Evolutionary conservation across 2,329 filamentous ascomycete genomes (phyloP), one percentile per base, ranked within the genome.

Genomic region (Rutstroemia sydowiana): DNA sequence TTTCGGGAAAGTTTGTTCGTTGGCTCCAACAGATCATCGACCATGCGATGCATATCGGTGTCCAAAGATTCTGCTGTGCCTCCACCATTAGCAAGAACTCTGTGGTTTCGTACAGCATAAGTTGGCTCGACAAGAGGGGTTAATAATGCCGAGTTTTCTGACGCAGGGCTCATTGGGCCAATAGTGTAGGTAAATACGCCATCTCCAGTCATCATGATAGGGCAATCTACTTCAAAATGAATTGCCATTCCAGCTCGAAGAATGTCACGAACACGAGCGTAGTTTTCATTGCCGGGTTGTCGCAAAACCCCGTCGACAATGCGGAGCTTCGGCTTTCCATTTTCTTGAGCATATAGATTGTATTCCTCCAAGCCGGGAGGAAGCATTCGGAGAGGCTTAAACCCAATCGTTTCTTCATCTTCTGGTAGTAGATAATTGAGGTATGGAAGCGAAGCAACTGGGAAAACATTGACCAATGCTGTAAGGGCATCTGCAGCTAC

Each of bases 351-450:
- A 53, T 71, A 69, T 44, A 76, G 70, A 70, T 82, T 82, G 48
- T 31, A 53, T 18, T 48, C 20, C 43, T 75, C 74, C 53, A 64
- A 67, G 3, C 74, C 76, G 36, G 73, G 68, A 3, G 73, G 69
- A 31, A 72, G 71, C 40, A 28, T 23, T 23, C 63, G 68, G 20
- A 87, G 68, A 1, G 84, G 83, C 57, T 75, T 72, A 63, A 87
- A 87, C 1, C 79, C 82, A 55, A 86, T 70, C 3, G 79, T 84
- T 49, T 82, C 78, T 52, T 78, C 77, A 63, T 88, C 84, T 64
- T 88, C 84, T 55, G 84, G 78, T 3, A 88, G 71, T 60, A 87
- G 71, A 63, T 88, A 87, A 11, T 74, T 70, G 26, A 84, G 68
- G 36, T 74, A 69, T 2, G 76, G 73, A 28, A 87, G 71, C 39